Evolutionary conservation across 2,329 filamentous ascomycete genomes (phyloP).

Genomic region (Pyrenochaeta sp.): DNA sequence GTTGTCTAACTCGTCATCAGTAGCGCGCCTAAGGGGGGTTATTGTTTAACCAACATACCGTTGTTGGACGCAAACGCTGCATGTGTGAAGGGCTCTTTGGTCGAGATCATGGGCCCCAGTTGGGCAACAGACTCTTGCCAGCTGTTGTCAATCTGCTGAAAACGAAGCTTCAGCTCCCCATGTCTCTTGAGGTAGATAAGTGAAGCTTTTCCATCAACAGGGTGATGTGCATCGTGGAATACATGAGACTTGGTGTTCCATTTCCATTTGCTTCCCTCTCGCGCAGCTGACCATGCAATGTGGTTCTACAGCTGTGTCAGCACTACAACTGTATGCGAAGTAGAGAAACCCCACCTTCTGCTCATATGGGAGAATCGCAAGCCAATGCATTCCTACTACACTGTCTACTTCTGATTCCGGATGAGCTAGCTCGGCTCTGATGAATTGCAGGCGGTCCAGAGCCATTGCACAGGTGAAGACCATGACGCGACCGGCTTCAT

Average conservation of each 20-base stretch:
- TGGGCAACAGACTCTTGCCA: slow-evolving; percentile 78
- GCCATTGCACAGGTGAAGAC: slow-evolving; percentile 76
- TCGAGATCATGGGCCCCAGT: slow-evolving; percentile 74
- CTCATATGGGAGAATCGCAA: slow-evolving; percentile 59
- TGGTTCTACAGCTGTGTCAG: slow-evolving; percentile 37
- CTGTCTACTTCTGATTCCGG: slow-evolving; percentile 76
- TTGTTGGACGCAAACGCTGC: slow-evolving; percentile 68
- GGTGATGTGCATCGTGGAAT: slow-evolving; percentile 76
- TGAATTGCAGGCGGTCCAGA: slow-evolving; percentile 74
- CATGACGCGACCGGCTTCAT: slow-evolving; percentile 78
- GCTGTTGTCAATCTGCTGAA: slow-evolving; percentile 75
- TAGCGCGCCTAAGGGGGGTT: background rate
- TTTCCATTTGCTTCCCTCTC: slow-evolving; percentile 63
- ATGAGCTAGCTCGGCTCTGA: slow-evolving; percentile 72
- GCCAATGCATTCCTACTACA: slow-evolving; percentile 87
- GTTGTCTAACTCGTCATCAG: slow-evolving; percentile 42
- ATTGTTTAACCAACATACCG: slow-evolving; percentile 64
- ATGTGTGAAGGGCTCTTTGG: slow-evolving; percentile 57
- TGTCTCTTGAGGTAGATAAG: slow-evolving; percentile 79
- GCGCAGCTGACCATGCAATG: slow-evolving; percentile 52
- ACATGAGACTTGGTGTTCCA: slow-evolving; percentile 74
- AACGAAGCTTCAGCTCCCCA: slow-evolving; percentile 78
- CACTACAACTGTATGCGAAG: background rate
- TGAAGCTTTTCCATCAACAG: slow-evolving; percentile 73
- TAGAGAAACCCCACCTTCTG: slow-evolving; percentile 40